These are phyloP conservation scores for Niveomyces coronatus DNA, from an alignment of 2,329 filamentous ascomycete genomes.

Conservation along the genomic window DNA sequence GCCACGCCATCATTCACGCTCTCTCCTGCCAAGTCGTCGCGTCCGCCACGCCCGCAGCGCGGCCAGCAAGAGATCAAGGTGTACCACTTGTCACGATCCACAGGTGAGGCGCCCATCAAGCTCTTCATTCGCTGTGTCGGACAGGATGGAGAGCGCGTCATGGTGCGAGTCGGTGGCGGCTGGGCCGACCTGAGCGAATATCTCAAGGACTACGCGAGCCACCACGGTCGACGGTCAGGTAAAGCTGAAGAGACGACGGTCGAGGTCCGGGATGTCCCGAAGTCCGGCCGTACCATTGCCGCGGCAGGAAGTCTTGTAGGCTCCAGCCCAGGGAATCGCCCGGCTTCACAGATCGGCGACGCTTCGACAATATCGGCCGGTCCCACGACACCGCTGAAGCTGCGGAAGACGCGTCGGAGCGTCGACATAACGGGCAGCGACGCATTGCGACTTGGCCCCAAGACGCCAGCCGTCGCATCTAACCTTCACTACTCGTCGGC, in stretches of 20 bases:
- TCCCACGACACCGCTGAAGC: constrained; percentile 38
- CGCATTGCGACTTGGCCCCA: constrained; percentile 24
- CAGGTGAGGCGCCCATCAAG: constrained; percentile 81
- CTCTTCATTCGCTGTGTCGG: constrained; percentile 89
- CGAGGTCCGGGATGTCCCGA: constrained; percentile 44
- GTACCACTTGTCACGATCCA: constrained; percentile 80
- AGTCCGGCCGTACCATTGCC: constrained; percentile 12
- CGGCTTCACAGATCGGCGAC: constrained; percentile 21
- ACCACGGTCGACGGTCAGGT: constrained; percentile 67
- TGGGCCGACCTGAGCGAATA: constrained; percentile 97
- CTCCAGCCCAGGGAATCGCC: constrained; percentile 32
- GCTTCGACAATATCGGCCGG: constrained; percentile 21
- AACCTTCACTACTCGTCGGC: constrained; percentile 28
- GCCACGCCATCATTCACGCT: constrained; percentile 59
- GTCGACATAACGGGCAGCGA: constrained; percentile 26
- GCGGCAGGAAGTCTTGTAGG: constrained; percentile 21
- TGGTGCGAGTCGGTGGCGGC: constrained; percentile 96
- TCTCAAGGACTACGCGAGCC: constrained; percentile 81
- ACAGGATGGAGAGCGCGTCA: constrained; percentile 81
- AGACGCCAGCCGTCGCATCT: constrained; percentile 31
- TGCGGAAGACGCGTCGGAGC: constrained; percentile 45
- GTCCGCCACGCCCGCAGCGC: constrained; percentile 35
- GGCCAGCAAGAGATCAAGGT: constrained; percentile 71
- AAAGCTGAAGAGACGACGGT: constrained; percentile 39
- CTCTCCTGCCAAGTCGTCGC: constrained; percentile 48